Evolutionary conservation across 2,329 filamentous ascomycete species (phyloP), one percentile per base, ranked within the genome.

Genomic region (Exophiala sp.): DNA sequence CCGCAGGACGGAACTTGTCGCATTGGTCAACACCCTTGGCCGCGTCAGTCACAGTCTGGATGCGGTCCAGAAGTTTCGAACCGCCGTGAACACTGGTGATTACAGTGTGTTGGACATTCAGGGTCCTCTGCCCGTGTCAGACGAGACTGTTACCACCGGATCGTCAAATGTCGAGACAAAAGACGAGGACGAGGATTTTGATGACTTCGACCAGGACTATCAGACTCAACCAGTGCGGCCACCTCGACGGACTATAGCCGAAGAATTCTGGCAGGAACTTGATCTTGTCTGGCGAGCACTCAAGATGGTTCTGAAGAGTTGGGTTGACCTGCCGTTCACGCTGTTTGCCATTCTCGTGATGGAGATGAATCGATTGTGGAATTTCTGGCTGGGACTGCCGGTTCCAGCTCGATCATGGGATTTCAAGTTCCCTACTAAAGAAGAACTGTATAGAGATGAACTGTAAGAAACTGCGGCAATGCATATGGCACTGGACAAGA

Each of bases 11-110:
- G 94, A 99, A 72, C 78, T 99, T 9, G 94, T 99, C 16, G 89
- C 94, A 2, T 78, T 99, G 16, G 87, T 97, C 74, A 99, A 99
- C 72, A 97, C 94, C 0, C 86, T 96, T 55, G 89, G 89, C 29
- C 84, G 92, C 34, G 85, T 97, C 59, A 90, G 88, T 59, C 86
- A 88, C 69, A 94, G 89, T 48, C 73, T 99, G 57, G 77, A 80
- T 33, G 86, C 89, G 0, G 80, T 96, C 40, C 81, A 84, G 52
- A 78, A 85, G 50, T 97, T 99, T 75, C 76, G 80, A 38, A 70
- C 72, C 47, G 74, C 77, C 6, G 64, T 74, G 53, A 66, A 71
- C n/a, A 63, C 68, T 8, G 71, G 67, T 3, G 52, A 58, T 36
- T 18, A 51, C 44, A 55, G 51, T 18, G 54, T 60, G 12, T 47